Base-by-base conservation (phyloP, 768 basidiomycete genomes). In the Mycena vitilis region DNA sequence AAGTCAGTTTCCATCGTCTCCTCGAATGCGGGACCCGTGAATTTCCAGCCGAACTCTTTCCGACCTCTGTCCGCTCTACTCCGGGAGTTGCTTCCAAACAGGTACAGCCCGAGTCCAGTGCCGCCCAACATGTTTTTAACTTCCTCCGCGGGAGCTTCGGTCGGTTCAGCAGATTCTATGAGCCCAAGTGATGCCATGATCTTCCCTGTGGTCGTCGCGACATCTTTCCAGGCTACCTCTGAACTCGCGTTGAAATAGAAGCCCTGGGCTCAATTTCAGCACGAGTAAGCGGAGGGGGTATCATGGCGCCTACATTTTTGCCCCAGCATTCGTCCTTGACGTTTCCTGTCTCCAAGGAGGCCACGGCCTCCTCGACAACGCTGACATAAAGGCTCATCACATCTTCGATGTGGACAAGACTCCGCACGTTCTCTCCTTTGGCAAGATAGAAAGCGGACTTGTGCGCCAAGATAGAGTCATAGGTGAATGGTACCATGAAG, bases 341-440 rank as follows among this genome's bases (percentile, higher is more conserved):
- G n/a, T 2, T 57, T 22, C 61, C 66, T 3, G 54, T 63, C 20
- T 57, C 61, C 11, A 63, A n/a, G 9, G 61, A 57, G 6, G 48
- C 36, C 5, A 53, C 61, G n/a, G 66, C 66, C 40, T 63, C 66
- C 25, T 68, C 66, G 40, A 68, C 61, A 16, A 68, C 61, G 3
- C 13, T 34, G 55, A 68, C 60, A 34, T 68, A 68, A 16, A 68
- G 25, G 20, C 55, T 68, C 66, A 68, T 68, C 48, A 68, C 60
- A 23, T 68, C 66, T 6, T 68, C 30, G 61, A 68, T 68, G 47
- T 68, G 66, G 8, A 68, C 66, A 6, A 57, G 20, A 30, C 61
- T 63, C 18, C 66, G 54, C n/a, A 18, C n/a, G 36, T 68, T 68
- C 38, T 63, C 56, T 4, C 66, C 66, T 37, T 44, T 53, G 48